Conservation (phyloP, 2,329 filamentous ascomycete genomes). For the Akanthomyces dipterigenus region DNA sequence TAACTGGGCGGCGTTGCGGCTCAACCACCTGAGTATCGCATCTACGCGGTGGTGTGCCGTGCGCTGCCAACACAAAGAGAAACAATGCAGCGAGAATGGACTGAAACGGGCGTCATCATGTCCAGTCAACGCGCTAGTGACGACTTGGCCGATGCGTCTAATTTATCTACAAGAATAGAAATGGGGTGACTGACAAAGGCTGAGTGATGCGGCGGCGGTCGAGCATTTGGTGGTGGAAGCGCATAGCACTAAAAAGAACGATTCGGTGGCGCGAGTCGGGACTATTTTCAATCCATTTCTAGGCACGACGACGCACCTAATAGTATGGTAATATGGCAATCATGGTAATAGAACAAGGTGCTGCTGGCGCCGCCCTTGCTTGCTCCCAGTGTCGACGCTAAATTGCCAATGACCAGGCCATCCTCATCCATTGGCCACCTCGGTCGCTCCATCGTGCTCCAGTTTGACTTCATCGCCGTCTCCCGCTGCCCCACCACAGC, state of each 20-base stretch:
- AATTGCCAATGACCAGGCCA: too few relatives aligned
- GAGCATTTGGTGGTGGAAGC: neutral
- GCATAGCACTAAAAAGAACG: neutral
- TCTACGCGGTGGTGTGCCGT: neutral
- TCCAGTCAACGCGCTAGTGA: neutral
- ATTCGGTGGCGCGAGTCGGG: neutral
- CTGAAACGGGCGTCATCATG: neutral
- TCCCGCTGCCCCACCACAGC: slow-evolving; percentile 9
- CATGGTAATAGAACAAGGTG: too few relatives aligned
- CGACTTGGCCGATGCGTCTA: neutral
- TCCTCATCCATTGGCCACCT: too few relatives aligned
- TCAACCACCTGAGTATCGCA: neutral
- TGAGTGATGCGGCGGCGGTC: too few relatives aligned
- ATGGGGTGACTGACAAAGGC: too few relatives aligned
- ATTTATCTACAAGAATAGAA: neutral
- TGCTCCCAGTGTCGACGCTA: too few relatives aligned
- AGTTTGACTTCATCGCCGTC: slow-evolving; percentile 1
- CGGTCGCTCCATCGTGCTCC: neutral
- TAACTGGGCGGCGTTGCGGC: neutral
- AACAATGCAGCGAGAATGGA: neutral
- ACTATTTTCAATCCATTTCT: neutral
- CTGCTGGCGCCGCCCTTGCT: neutral
- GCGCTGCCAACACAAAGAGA: neutral
- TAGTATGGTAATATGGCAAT: too few relatives aligned
- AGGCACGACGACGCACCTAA: neutral